These are phyloP conservation scores for Hymenoscyphus linearis DNA, from an alignment of 2,329 filamentous ascomycete genomes.

Conservation along the genomic window DNA sequence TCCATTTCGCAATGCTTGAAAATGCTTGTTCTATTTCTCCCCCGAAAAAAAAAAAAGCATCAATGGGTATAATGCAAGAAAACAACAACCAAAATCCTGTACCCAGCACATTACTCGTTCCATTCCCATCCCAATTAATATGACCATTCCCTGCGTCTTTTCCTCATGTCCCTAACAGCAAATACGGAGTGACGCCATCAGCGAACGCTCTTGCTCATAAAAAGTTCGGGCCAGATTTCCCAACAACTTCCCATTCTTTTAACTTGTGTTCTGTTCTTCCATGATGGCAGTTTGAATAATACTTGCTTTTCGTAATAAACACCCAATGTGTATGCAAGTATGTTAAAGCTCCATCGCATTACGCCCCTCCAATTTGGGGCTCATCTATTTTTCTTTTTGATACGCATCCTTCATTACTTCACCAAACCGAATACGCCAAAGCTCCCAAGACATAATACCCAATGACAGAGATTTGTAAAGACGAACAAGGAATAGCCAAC, in stretches of 20 bases:
- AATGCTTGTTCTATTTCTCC: background rate
- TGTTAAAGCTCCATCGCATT: too few species aligned
- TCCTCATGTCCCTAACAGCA: background rate
- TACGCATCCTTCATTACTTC: background rate
- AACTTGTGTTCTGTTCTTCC: background rate
- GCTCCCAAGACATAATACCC: constrained; percentile 1
- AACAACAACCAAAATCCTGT: background rate
- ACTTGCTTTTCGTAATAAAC: background rate
- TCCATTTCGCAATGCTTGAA: background rate
- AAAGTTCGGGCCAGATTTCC: background rate
- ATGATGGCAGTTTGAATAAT: background rate
- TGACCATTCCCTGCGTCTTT: background rate
- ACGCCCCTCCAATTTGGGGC: background rate
- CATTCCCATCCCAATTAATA: background rate
- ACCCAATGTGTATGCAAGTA: background rate
- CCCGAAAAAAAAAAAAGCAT: background rate
- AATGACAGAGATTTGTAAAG: background rate
- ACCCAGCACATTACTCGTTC: background rate
- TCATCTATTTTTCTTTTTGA: background rate
- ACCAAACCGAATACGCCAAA: background rate
- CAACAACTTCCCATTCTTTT: background rate
- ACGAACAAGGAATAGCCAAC: constrained; percentile 7
- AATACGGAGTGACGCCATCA: background rate
- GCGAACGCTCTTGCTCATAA: too few species aligned
- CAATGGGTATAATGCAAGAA: background rate